Evolutionary conservation across 331 rosid genomes (phyloP).

Genomic region (Malus hybrid): DNA sequence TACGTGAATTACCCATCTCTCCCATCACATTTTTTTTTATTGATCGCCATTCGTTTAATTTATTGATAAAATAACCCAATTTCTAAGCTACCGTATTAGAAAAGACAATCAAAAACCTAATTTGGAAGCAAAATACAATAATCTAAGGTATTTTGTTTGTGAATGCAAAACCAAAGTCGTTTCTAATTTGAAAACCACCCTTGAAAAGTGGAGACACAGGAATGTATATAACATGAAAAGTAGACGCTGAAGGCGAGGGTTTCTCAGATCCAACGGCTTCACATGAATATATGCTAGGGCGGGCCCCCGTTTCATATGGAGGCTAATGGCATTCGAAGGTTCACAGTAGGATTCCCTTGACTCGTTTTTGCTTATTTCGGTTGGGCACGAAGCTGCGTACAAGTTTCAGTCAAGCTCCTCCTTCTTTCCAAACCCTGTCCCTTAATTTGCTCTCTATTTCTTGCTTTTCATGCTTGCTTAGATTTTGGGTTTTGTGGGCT

Average conservation of each 20-base stretch:
- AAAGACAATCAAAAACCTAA: too few relatives aligned
- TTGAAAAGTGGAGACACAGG: not conserved
- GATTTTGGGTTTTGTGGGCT: not conserved
- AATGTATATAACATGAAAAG: not conserved
- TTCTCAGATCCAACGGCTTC: not conserved
- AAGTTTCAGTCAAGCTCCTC: not conserved
- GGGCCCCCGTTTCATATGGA: too few relatives aligned
- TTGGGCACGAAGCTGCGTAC: not conserved
- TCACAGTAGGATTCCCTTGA: not conserved
- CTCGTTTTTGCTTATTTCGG: not conserved
- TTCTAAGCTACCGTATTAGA: too few relatives aligned
- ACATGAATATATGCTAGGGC: not conserved
- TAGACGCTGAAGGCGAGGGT: conserved; percentile 9
- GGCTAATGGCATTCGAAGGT: not conserved
- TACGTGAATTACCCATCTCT: too few relatives aligned
- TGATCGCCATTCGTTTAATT: too few relatives aligned
- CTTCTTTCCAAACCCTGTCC: not conserved
- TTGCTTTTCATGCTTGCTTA: not conserved
- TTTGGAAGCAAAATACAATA: too few relatives aligned
- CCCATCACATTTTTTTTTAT: too few relatives aligned
- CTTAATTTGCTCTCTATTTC: not conserved
- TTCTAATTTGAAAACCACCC: too few relatives aligned
- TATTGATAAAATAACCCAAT: too few relatives aligned
- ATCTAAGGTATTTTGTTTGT: not conserved
- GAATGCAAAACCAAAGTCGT: not conserved